Evolutionary conservation across 768 basidiomycete species (phyloP), one percentile per base, ranked within the genome.

Genomic region (Kwoniella mangroviensis): DNA sequence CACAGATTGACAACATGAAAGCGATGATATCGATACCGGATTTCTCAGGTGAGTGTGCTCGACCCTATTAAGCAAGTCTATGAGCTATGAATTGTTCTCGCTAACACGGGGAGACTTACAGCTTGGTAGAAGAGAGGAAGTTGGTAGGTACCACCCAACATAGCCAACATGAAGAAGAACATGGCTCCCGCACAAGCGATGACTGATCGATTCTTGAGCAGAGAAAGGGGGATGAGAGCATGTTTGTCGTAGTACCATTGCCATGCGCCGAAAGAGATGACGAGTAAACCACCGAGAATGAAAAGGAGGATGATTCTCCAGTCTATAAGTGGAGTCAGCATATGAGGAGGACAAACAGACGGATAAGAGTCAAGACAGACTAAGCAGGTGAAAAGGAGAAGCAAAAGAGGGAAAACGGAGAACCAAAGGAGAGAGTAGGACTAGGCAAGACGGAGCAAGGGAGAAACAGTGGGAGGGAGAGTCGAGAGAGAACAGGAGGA

Each of bases 1-100:
- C 43, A 70, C 82, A 76, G 52, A 83, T 76, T 13, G 75, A 73
- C 61, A 76, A 75, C 80, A 84, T 83, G 78, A 82, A 85, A 1
- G 84, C 81, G 17, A 86, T 75, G 66, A 85, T 85, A 73, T 85
- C 83, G 59, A 85, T 81, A 43, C 85, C 85, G 10, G 81, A 79
- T 67, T 83, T 79, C 45, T 82, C 83, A 1, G 85, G 82, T 1
- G 83, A 75, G 64, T 82, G 84, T n/a, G 75, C 72, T 76, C 85
- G 83, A 65, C 70, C n/a, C n/a, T n/a, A n/a, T n/a, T n/a, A n/a
- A n/a, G n/a, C n/a, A n/a, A n/a, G n/a, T n/a, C n/a, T n/a, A n/a
- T n/a, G n/a, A n/a, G n/a, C n/a, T n/a, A n/a, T n/a, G n/a, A n/a
- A n/a, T n/a, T n/a, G n/a, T n/a, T n/a, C n/a, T n/a, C n/a, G n/a